Evolutionary conservation across 1,284 basidiomycete species (phyloP).

Genomic region (Melampsora occidentalis): DNA sequence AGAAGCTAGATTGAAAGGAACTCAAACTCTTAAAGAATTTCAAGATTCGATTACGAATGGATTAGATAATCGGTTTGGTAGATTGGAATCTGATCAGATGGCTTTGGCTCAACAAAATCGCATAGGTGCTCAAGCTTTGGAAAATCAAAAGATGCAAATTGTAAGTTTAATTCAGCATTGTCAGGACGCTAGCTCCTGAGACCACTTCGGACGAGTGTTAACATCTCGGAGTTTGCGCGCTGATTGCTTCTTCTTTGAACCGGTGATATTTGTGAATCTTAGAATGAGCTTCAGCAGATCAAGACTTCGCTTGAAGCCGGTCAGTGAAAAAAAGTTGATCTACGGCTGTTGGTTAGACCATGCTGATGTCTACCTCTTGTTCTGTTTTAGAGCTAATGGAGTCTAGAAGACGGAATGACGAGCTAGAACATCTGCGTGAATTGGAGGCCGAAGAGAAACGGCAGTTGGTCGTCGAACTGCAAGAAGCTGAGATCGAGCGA

Average conservation of each 20-base stretch:
- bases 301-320: constrained; percentile 65
- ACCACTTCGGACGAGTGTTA: too few relatives aligned
- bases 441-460: constrained; percentile 60
- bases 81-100: constrained; percentile 42
- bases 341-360: constrained; percentile 53
- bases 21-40: constrained; percentile 39
- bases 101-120: constrained; percentile 36
- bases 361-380: neutral
- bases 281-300: constrained; percentile 51
- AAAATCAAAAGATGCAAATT: constrained; percentile 27
- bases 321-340: constrained; percentile 50
- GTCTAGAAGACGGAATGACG: constrained; percentile 46
- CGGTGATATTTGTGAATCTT: neutral
- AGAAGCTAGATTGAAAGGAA: constrained; percentile 41
- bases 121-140: constrained; percentile 27
- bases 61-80: constrained; percentile 54
- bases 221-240: neutral
- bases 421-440: constrained; percentile 25
- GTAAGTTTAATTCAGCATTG: neutral
- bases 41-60: constrained; percentile 44
- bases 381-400: constrained; percentile 29
- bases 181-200: too few relatives aligned
- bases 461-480: constrained; percentile 63
- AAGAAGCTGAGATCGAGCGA: constrained; percentile 66
- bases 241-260: constrained; percentile 3